Evolutionary conservation across 78 protist genomes (phyloP).

Genomic region (Tieghemostelium lacteum): DNA sequence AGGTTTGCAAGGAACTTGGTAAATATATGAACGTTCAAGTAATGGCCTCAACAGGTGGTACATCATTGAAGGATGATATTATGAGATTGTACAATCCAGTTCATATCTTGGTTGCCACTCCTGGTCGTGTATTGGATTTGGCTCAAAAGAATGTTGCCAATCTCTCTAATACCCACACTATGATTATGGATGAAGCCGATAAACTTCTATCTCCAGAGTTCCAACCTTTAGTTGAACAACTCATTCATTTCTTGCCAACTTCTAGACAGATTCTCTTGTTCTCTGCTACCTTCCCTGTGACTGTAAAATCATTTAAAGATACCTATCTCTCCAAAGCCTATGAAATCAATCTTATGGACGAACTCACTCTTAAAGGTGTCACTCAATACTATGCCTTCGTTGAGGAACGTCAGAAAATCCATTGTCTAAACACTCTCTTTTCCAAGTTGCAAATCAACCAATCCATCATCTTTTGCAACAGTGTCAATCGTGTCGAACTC

Average conservation of each 20-base stretch:
- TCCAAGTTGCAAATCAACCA: conserved; percentile 98
- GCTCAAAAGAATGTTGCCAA: conserved; percentile 84
- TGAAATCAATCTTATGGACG: conserved; percentile 98
- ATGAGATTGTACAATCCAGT: conserved; percentile 85
- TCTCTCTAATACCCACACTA: conserved; percentile 39
- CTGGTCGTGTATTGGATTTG: conserved; percentile 96
- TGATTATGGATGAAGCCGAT: conserved; percentile 99
- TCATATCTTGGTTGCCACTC: conserved; percentile 97
- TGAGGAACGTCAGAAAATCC: conserved; percentile 98
- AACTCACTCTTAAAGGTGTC: conserved; percentile 98
- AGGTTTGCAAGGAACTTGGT: conserved; percentile 94
- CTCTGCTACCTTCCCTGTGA: conserved; percentile 98
- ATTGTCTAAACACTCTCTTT: conserved; percentile 98
- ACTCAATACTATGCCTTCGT: conserved; percentile 99
- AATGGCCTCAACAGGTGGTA: conserved; percentile 98
- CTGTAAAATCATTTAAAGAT: conserved; percentile 93
- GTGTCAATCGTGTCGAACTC: conserved; percentile 97
- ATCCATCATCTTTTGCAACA: conserved; percentile 98
- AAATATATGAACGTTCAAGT: conserved; percentile 92
- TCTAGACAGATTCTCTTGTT: conserved; percentile 93
- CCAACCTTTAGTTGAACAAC: conserved; percentile 88
- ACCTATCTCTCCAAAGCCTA: conserved; percentile 89
- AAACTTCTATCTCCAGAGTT: conserved; percentile 97
- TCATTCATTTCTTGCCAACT: conserved; percentile 86
- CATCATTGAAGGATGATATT: conserved; percentile 84